These are phyloP conservation scores for Vitis hybrid DNA, from an alignment of 177 flowering plant species.

Conservation along the genomic window DNA sequence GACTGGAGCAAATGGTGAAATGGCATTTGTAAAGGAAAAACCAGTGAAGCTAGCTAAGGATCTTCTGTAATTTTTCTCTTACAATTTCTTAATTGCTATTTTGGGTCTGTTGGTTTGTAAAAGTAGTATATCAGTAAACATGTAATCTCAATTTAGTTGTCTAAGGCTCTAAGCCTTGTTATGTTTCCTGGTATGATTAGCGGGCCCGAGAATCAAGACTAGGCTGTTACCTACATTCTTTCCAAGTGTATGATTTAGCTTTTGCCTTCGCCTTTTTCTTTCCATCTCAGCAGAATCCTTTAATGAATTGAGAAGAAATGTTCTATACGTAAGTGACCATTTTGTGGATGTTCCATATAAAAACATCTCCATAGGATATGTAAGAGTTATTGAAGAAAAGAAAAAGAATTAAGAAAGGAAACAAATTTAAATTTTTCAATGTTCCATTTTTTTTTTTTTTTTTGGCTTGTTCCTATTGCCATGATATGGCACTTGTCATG, in stretches of 20 bases:
- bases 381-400: no score
- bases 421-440: no score
- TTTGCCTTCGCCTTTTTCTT: not conserved
- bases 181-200: not conserved
- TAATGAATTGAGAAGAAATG: no score
- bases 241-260: not conserved
- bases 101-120: conserved; percentile 10
- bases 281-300: no score
- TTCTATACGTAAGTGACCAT: no score
- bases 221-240: not conserved
- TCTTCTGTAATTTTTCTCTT: conserved; percentile 26
- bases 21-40: conserved; percentile 65
- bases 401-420: no score
- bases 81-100: not conserved
- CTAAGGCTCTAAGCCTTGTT: not conserved
- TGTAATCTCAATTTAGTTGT: not conserved
- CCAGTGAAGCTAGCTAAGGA: conserved; percentile 56
- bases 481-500: no score
- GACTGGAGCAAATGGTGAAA: conserved; percentile 46
- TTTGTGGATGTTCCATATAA: no score
- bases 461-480: no score
- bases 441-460: no score
- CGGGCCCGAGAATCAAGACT: not conserved
- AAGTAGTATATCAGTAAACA: not conserved
- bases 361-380: no score